phyloP scores from a whole-genome alignment of 257 asterid genomes.

The Anisodus tanguticus region DNA sequence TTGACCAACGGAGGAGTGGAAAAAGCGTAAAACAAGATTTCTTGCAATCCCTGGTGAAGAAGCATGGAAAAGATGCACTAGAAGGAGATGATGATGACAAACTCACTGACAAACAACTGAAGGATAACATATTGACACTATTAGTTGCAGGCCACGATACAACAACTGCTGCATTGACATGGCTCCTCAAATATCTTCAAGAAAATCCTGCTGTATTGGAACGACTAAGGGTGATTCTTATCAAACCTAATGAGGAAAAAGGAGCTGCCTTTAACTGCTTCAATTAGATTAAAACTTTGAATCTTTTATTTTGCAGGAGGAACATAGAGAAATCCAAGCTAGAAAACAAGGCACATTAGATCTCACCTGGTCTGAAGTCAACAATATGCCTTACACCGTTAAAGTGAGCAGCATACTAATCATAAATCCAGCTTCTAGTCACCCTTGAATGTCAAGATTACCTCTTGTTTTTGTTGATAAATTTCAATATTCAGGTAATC shows the following conservation, averaged over 20 bases:
- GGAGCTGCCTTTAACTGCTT: not conserved
- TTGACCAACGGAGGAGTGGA: constrained; percentile 62
- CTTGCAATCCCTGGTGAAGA: constrained; percentile 64
- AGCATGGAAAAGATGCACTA: constrained; percentile 48
- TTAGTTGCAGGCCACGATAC: constrained; percentile 91
- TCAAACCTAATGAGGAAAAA: not conserved
- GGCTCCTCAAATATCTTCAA: constrained; percentile 75
- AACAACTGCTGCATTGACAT: constrained; percentile 85
- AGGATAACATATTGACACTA: constrained; percentile 80
- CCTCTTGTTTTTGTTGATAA: not conserved
- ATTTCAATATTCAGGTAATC: constrained; percentile 54
- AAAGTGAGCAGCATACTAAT: constrained; percentile 50
- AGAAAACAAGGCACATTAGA: constrained; percentile 51
- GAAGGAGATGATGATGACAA: constrained; percentile 53
- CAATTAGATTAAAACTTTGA: not conserved
- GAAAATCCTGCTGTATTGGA: constrained; percentile 73
- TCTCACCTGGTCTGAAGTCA: constrained; percentile 84
- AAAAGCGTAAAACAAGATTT: constrained; percentile 66
- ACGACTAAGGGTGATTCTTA: constrained; percentile 61
- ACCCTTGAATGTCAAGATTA: not conserved
- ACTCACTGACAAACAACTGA: constrained; percentile 75
- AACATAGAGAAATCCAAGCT: constrained; percentile 62
- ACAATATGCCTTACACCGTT: constrained; percentile 73
- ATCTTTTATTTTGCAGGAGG: constrained; percentile 55
- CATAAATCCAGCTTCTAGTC: not conserved